Evolutionary conservation across 2,329 filamentous ascomycete species (phyloP), one percentile per base, ranked within the genome.

Genomic region (Trichoderma afroharzianum): DNA sequence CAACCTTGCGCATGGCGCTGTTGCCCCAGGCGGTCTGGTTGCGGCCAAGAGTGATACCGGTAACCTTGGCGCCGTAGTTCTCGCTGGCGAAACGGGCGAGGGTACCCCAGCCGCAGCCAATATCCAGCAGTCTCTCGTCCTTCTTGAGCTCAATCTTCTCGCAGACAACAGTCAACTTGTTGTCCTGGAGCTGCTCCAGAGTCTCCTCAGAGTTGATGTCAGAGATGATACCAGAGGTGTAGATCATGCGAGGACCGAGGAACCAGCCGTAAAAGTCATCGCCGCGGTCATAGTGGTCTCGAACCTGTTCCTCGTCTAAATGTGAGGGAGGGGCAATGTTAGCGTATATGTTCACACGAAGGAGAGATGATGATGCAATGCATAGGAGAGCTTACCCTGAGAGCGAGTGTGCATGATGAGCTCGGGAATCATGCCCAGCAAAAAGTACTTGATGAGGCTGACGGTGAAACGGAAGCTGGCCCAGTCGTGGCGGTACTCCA

Each of bases 211-310:
- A 88, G 83, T 91, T 90, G 81, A 93, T 89, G 82, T 98, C 94
- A 73, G 92, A 92, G 80, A 99, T 97, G 78, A 99, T 87, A 78
- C 96, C 96, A 64, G 93, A 97, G 66, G 96, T 99, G 86, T 98
- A 98, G 83, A 98, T 94, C 96, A 98, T 99, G 80, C 95, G 95
- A 72, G 95, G 95, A 73, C 96, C 96, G 74, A 98, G 89, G 88
- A 98, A 98, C 94, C 95, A 99, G 81, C 90, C 92, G 87, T 99
- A 99, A 85, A 98, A 97, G 84, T 98, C 96, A 81, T 99, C 94
- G 80, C 96, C 96, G 75, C 94, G 92, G 87, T 98, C 96, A 83
- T 99, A 99, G 86, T 98, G 94, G 82, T 95, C 94, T 80, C 95
- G 94, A 71, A 98, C 95, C 85, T 98, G 96, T 83, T 98, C 95